Percentiles rank a stretch among this genome's conserved stretches.
These are phyloP conservation scores for Rhodomyrtus tomentosa DNA, from an alignment of 345 rosid genomes.

Conservation along the genomic window DNA sequence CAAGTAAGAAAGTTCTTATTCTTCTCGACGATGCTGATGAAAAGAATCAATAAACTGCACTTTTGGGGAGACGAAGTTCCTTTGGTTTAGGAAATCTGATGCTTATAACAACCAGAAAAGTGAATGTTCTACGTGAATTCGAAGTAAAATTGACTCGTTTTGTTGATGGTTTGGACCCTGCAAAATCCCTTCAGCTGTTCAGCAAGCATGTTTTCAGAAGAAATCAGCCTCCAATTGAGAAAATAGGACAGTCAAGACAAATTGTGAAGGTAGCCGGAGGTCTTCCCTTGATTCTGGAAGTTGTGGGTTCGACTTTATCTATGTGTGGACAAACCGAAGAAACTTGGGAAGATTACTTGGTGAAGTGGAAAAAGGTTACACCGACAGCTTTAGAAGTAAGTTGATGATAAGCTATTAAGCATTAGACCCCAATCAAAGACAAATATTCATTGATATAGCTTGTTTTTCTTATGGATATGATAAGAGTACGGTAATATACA, in stretches of 20 bases:
- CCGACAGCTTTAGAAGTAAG: background rate
- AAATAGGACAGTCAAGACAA: background rate
- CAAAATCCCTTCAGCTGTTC: background rate
- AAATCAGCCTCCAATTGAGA: background rate
- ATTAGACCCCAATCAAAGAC: background rate
- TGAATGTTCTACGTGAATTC: background rate
- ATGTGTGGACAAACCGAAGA: background rate
- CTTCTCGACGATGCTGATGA: background rate
- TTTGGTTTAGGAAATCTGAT: background rate
- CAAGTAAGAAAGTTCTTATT: background rate
- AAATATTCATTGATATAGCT: conserved; percentile 1
- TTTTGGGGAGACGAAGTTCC: background rate
- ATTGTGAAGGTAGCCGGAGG: background rate
- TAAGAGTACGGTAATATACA: background rate
- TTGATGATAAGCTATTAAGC: background rate
- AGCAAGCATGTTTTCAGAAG: background rate
- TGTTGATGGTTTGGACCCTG: background rate
- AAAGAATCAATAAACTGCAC: background rate
- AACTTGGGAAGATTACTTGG: background rate
- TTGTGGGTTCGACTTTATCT: background rate
- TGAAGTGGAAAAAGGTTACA: background rate
- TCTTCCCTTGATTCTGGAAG: background rate
- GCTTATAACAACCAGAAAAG: background rate
- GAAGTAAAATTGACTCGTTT: background rate
- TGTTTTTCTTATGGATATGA: background rate